Percentiles rank a stretch among this genome's conserved stretches.
Evolutionary conservation across 2,329 filamentous ascomycete genomes (phyloP).

Genomic region (Aspergillus luchuensis): DNA sequence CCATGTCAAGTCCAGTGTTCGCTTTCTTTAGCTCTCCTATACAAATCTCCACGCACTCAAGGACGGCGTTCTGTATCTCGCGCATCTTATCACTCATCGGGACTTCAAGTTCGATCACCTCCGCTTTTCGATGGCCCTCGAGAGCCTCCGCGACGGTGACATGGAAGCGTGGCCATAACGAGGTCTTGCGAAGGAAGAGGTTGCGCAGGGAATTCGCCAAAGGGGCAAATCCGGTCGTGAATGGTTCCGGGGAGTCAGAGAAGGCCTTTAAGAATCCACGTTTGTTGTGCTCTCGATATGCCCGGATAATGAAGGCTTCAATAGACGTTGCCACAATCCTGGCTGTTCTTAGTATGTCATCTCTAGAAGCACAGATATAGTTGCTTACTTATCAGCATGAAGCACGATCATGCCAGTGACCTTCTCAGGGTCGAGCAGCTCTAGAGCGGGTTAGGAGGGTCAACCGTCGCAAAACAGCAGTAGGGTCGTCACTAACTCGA

Average conservation of each 20-base stretch:
- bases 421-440: constrained; percentile 74
- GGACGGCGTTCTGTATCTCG: constrained; percentile 88
- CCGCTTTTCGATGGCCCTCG: constrained; percentile 88
- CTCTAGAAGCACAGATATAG: neutral
- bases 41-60: constrained; percentile 94
- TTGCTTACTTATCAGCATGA: constrained; percentile 71
- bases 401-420: constrained; percentile 85
- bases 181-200: constrained; percentile 83
- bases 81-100: constrained; percentile 94
- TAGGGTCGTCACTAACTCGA: constrained; percentile 53
- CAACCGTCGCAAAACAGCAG: neutral
- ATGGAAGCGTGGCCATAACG: constrained; percentile 92
- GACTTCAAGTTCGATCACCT: constrained; percentile 95
- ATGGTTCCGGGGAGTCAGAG: constrained; percentile 88
- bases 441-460: constrained; percentile 28
- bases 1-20: constrained; percentile 88
- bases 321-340: constrained; percentile 80
- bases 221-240: constrained; percentile 84
- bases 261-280: constrained; percentile 93
- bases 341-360: constrained; percentile 14
- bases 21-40: constrained; percentile 91
- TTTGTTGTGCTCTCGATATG: constrained; percentile 95
- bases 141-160: constrained; percentile 84
- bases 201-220: constrained; percentile 89
- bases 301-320: constrained; percentile 91